Evolutionary conservation across 495 filamentous ascomycete genomes (phyloP).

Genomic region (Amniculicola lignicola): DNA sequence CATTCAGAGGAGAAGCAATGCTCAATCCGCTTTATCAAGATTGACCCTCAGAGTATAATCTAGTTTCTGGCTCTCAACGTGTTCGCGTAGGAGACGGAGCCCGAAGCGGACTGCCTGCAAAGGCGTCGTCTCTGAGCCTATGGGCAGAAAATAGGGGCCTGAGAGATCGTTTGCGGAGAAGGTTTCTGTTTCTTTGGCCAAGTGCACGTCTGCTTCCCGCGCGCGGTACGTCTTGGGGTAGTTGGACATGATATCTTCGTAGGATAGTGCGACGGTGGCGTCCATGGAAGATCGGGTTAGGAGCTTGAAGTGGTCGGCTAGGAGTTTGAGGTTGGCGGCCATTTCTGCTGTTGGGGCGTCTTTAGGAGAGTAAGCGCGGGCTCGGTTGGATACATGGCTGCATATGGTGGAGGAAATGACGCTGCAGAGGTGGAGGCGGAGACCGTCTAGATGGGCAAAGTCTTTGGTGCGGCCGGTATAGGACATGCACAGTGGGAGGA

Average conservation of each 20-base stretch:
- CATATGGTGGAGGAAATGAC: conserved; percentile 26
- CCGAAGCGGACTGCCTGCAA: conserved; percentile 33
- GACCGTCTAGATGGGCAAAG: conserved; percentile 25
- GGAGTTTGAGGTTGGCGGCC: conserved; percentile 9
- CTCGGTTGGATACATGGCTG: conserved; percentile 9
- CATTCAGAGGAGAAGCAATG: neutral
- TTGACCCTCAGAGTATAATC: conserved; percentile 21
- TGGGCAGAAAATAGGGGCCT: conserved; percentile 29
- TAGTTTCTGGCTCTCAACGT: conserved; percentile 17
- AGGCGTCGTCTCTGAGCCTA: conserved; percentile 21
- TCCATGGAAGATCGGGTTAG: conserved; percentile 14
- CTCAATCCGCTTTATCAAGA: conserved; percentile 21
- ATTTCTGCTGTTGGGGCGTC: neutral
- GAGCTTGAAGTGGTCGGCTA: conserved; percentile 9
- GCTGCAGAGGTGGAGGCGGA: conserved; percentile 20
- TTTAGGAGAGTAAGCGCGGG: conserved; percentile 14
- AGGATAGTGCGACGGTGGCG: conserved; percentile 9
- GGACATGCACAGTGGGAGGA: conserved; percentile 23
- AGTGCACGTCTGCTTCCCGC: neutral
- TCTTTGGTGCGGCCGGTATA: conserved; percentile 14
- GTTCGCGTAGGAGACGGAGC: conserved; percentile 22
- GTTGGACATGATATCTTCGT: conserved; percentile 10
- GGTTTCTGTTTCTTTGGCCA: conserved; percentile 12
- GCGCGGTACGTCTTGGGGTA: conserved; percentile 27
- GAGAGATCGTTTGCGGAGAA: conserved; percentile 9